phyloP scores from a whole-genome alignment of 139 green algal species.

The Bryopsis sp. region DNA sequence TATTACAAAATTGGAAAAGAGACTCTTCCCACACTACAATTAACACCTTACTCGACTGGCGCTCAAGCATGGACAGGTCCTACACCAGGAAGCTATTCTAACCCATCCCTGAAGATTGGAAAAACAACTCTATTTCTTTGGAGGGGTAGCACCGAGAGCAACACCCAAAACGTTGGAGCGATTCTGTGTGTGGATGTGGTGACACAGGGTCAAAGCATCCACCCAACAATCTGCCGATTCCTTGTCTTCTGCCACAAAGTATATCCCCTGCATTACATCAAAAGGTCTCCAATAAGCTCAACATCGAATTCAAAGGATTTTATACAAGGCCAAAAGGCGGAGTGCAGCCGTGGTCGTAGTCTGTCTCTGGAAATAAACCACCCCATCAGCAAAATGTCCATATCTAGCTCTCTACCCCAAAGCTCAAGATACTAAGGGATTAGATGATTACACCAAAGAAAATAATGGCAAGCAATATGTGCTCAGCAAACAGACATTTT shows the following conservation, averaged over 20 bases:
- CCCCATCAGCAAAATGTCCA: no score
- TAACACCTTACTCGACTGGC: no score
- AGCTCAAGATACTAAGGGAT: background rate
- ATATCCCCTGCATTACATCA: constrained; percentile 35
- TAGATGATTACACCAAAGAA: background rate
- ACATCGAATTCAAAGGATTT: background rate
- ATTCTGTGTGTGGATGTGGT: constrained; percentile 24
- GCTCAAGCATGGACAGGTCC: no score
- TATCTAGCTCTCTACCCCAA: no score
- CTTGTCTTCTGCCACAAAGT: constrained; percentile 47
- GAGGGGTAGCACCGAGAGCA: no score
- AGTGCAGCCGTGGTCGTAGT: background rate
- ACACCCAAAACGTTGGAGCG: background rate
- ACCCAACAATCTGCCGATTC: constrained; percentile 62
- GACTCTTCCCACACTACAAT: no score
- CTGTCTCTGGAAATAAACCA: no score
- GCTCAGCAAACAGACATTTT: background rate
- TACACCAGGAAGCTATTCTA: no score
- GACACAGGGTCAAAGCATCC: constrained; percentile 38
- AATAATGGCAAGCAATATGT: background rate
- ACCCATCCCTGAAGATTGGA: no score
- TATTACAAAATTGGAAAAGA: no score
- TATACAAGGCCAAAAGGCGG: no score
- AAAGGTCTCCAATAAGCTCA: background rate
- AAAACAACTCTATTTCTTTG: no score